These are phyloP conservation scores for Russula virescens DNA, from an alignment of 768 basidiomycete genomes.

Conservation along the genomic window DNA sequence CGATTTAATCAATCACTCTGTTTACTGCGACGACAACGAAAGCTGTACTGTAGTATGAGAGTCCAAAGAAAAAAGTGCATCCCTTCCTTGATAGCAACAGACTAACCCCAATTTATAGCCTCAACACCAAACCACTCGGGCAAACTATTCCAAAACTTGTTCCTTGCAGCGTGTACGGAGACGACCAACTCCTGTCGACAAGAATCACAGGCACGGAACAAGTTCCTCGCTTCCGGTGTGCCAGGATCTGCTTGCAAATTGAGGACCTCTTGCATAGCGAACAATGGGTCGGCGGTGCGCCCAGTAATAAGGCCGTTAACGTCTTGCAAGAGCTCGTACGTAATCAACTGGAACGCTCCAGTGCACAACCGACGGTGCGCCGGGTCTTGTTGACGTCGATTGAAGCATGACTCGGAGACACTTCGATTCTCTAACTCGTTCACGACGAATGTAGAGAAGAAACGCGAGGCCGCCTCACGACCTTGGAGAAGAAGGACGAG, in stretches of 20 bases:
- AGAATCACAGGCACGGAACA: constrained; percentile 20
- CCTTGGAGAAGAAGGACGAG: constrained; percentile 58
- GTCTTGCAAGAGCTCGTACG: constrained; percentile 22
- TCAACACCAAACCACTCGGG: constrained; percentile 25
- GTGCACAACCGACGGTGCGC: constrained; percentile 16
- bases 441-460: constrained; percentile 71
- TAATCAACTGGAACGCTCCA: constrained; percentile 22
- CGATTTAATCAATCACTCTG: too few relatives aligned
- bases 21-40: too few relatives aligned
- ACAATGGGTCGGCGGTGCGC: constrained; percentile 22
- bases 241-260: constrained; percentile 15
- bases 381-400: constrained; percentile 11
- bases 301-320: constrained; percentile 22
- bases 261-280: constrained; percentile 24
- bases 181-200: constrained; percentile 18
- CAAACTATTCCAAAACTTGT: constrained; percentile 21
- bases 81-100: too few relatives aligned
- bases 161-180: constrained; percentile 20
- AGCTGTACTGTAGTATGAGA: too few relatives aligned
- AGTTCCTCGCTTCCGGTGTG: constrained; percentile 9
- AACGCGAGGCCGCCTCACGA: constrained; percentile 66
- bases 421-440: constrained; percentile 65
- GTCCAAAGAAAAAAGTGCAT: too few relatives aligned
- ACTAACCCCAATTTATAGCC: constrained; percentile 17
- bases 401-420: constrained; percentile 34